Evolutionary conservation across 2,329 filamentous ascomycete genomes (phyloP).

Genomic region (Westerdykella ornata): DNA sequence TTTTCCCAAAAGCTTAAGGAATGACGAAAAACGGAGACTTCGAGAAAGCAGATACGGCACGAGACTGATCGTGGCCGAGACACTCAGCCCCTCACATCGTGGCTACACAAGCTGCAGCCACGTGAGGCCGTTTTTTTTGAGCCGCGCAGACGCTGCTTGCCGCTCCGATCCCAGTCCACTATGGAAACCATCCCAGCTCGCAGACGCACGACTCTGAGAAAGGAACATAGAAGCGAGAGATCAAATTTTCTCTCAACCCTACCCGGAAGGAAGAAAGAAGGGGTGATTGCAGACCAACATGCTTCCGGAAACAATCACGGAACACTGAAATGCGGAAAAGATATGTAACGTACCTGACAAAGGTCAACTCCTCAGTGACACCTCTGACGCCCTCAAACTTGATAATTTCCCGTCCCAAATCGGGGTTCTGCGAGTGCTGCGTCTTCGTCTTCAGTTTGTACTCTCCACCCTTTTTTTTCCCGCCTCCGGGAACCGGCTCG

Average conservation of each 20-base stretch:
- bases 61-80: not conserved
- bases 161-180: constrained; percentile 10
- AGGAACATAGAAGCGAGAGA: not conserved
- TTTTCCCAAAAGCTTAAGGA: not conserved
- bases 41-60: not conserved
- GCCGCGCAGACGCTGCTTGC: constrained; percentile 1
- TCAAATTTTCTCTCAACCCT: not conserved
- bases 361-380: constrained; percentile 44
- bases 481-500: constrained; percentile 41
- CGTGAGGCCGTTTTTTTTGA: too few species aligned
- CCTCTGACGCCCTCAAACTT: constrained; percentile 39
- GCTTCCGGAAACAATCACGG: not conserved
- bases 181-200: not conserved
- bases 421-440: constrained; percentile 39
- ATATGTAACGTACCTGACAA: constrained; percentile 40
- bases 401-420: constrained; percentile 42
- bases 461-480: constrained; percentile 49
- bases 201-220: not conserved
- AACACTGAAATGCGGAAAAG: constrained; percentile 3
- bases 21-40: not conserved
- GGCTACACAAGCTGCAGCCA: constrained; percentile 3
- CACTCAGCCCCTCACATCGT: not conserved
- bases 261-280: not conserved
- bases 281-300: not conserved
- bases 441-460: constrained; percentile 44